Base-by-base conservation (phyloP, 1,139 yeast genomes). In the Entelexis sorbosivorans region DNA sequence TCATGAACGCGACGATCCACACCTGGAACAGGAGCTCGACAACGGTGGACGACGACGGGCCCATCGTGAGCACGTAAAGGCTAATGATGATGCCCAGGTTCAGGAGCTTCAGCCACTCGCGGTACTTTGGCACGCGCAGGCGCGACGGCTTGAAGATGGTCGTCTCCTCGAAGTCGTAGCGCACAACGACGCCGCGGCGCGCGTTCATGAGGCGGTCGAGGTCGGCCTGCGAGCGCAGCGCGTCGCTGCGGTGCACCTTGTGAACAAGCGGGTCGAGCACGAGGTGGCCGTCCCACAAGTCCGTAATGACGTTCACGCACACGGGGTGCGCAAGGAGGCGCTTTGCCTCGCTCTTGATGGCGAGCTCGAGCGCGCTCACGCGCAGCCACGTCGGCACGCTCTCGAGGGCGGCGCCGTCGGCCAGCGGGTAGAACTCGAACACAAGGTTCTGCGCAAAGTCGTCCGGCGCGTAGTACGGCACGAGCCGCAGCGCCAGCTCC, bases 311-410 rank as follows among this genome's bases (percentile, higher is more conserved):
- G 35, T 73, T 70, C 2, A 74, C 70, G 4, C 78, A 73, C 17
- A 75, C 70, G 0, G 82, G 82, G 59, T 78, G 81, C 2, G 80
- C 73, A 48, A 78, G 65, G 55, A 78, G 75, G 56, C 68, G 69
- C 58, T 78, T 78, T 2, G 81, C 75, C 54, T 75, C 74, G 17
- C 79, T 72, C 49, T 76, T 67, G 42, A 78, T 73, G 14, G 80
- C 74, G 44, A 78, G 64, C 59, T 78, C 83, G 47, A 78, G 64
- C 0, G 82, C 74, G 40, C 75, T 74, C 55, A 76, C 75, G 47
- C 78, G 66, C 16, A 79, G 61, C 73, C 73, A 52, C 61, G 69
- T 61, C 63, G 79, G 60, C 67, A 67, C 56, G 64, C 59, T 13
- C 59, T 50, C 55, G 26, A 51, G 26, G 14, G 56, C 40, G 5